Conservation (phyloP, 352 stramenopile species). For the Globisporangium radiosum region DNA sequence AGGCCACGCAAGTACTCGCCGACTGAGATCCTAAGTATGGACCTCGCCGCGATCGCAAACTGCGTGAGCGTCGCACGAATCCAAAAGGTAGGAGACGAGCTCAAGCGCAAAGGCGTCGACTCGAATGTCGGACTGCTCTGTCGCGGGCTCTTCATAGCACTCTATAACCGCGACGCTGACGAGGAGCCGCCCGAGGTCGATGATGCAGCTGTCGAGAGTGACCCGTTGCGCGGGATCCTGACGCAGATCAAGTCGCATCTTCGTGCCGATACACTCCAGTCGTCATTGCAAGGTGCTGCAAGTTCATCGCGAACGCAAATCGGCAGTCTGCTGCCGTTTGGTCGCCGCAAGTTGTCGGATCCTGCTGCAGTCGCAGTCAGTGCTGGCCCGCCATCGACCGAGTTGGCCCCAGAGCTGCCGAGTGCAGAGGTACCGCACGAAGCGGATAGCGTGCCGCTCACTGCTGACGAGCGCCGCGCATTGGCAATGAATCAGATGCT, state of each 20-base stretch:
- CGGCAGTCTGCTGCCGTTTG: conserved; percentile 7
- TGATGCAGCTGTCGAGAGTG: conserved; percentile 1
- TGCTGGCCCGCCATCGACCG: background rate
- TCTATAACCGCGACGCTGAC: conserved; percentile 52
- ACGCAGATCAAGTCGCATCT: conserved; percentile 48
- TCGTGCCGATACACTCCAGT: conserved; percentile 16
- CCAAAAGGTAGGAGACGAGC: conserved; percentile 21
- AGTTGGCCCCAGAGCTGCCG: background rate
- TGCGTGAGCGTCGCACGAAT: conserved; percentile 27
- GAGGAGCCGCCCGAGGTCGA: conserved; percentile 24
- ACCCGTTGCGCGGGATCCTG: conserved; percentile 36
- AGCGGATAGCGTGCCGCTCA: background rate
- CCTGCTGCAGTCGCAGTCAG: background rate
- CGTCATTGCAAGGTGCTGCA: background rate
- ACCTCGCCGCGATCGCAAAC: conserved; percentile 46
- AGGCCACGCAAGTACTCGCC: conserved; percentile 38
- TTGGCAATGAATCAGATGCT: conserved; percentile 37
- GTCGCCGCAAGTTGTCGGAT: background rate
- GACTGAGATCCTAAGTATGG: conserved; percentile 39
- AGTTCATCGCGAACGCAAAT: conserved; percentile 1
- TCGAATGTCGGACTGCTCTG: conserved; percentile 31
- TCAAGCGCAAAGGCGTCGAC: conserved; percentile 24
- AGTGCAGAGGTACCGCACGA: background rate
- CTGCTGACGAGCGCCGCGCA: conserved; percentile 9
- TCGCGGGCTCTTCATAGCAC: conserved; percentile 47